Evolutionary conservation across 139 green algal species (phyloP), one percentile per base, ranked within the genome.

Genomic region (Tetradesmus obliquus): DNA sequence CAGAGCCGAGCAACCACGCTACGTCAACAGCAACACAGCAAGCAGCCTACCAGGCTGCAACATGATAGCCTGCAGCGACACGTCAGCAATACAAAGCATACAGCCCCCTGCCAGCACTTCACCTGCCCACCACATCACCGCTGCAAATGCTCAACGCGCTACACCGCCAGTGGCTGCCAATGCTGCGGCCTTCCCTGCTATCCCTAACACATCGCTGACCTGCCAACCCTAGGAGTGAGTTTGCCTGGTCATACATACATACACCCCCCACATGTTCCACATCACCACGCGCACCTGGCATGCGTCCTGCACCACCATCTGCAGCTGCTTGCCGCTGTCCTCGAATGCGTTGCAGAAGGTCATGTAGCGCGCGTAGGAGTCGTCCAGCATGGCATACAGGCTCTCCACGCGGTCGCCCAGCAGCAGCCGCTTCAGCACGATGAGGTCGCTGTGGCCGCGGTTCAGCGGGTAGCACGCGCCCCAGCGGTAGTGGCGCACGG

Each of bases 381-480:
- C 88, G 62, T 91, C 88, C 79, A 91, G 88, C 88, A 91, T 83
- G 55, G 74, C 32, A 32, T 91, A 91, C 88, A 91, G 79, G 24
- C 24, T 81, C 88, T 91, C 74, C 10, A 86, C 72, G 24, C 55
- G 57, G 57, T 91, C 88, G 53, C 88, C 88, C 72, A 91, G 88
- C 88, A 91, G 88, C 88, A 91, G 76, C 13, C 88, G 88, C 76
- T 91, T 91, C 7, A 91, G 88, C n/a, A 86, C n/a, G 58, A 91
- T 86, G 0, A 91, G 88, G 57, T 91, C 88, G 74, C 86, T 90
- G 88, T 91, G 88, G 20, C 55, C 54, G 76, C 88, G 88, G 74
- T 86, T 86, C 79, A 91, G 76, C 19, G 88, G 88, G 76, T 91
- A 91, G 74, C 80, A 84, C 4, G 24, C 55, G 19, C 88, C 88